These are phyloP conservation scores for Cochliopodium minus DNA, from an alignment of 208 protist species.

Conservation along the genomic window DNA sequence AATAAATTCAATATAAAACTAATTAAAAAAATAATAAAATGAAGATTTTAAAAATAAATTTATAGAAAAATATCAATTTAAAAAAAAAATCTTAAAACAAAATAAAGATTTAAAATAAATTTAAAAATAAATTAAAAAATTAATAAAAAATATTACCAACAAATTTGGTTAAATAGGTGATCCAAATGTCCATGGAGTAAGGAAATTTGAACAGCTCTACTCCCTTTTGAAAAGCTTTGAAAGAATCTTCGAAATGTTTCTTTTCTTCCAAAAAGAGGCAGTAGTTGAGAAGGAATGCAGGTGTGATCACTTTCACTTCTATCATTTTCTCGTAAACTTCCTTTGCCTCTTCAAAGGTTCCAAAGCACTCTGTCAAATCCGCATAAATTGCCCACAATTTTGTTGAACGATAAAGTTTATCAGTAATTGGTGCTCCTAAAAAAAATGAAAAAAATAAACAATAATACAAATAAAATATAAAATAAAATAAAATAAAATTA, in stretches of 20 bases:
- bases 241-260: conserved; percentile 43
- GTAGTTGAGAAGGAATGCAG: conserved; percentile 64
- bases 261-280: conserved; percentile 51
- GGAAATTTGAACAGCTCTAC: conserved; percentile 57
- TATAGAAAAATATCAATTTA: too few species aligned
- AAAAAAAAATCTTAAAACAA: too few species aligned
- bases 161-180: conserved; percentile 64
- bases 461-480: too few species aligned
- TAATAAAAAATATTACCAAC: too few species aligned
- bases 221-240: conserved; percentile 33
- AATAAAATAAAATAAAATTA: too few species aligned
- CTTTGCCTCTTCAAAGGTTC: conserved; percentile 20
- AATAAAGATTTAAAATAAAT: too few species aligned
- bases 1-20: too few species aligned
- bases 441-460: too few species aligned
- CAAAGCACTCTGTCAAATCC: conserved; percentile 12
- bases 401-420: conserved; percentile 41
- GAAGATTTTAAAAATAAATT: too few species aligned
- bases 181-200: conserved; percentile 53
- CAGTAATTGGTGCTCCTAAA: conserved; percentile 36
- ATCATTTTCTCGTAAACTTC: conserved; percentile 44
- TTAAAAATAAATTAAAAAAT: too few species aligned
- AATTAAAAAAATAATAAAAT: too few species aligned
- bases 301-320: conserved; percentile 49
- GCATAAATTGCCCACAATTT: conserved; percentile 61